Evolutionary conservation across 352 stramenopile species (phyloP), one percentile per base, ranked within the genome.

Genomic region (Plasmopara viticola): DNA sequence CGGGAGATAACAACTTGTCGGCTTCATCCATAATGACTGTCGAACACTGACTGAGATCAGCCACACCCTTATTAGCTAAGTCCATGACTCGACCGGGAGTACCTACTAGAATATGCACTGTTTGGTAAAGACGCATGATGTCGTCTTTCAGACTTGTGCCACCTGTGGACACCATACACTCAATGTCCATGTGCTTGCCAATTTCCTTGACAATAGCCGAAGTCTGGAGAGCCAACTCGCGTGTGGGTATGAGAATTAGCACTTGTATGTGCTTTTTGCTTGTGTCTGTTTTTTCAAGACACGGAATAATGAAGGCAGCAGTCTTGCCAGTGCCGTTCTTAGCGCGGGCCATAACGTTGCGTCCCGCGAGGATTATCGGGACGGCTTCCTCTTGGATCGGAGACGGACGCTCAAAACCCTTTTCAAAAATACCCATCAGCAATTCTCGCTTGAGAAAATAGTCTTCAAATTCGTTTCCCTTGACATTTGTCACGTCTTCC

Each of bases 241-340:
- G 84, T 48, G 97, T 99, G 6, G 97, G 97, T 20, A 99, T 96
- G 25, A 99, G 78, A 53, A 99, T 98, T 12, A 99, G 72, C 59
- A 98, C 96, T 90, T 99, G 96, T 61, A 99, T 98, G 68, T 97
- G 69, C 51, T 97, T 93, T 64, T 97, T 94, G 13, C 78, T 83
- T 7, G 89, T 96, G 76, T 99, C 95, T n/a, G 97, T 98, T 71
- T 99, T 99, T 66, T 99, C 96, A 55, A 99, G 84, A 66, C 95
- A 97, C 15, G 97, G 97, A 72, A 99, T 99, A 66, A 99, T 98
- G 62, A 99, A 99, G 33, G 97, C 96, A 31, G 94, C 97, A 8
- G 97, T 99, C 74, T 99, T 99, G 47, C 97, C 97, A 13, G 97
- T 99, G 44, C 97, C 97, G 68, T 99, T 99, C 82, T 99, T 99